A percentile compares a stretch with the other conserved stretches of the same genome.
Evolutionary conservation across 345 rosid genomes (phyloP).

Genomic region (Pseudoturritis turrita): DNA sequence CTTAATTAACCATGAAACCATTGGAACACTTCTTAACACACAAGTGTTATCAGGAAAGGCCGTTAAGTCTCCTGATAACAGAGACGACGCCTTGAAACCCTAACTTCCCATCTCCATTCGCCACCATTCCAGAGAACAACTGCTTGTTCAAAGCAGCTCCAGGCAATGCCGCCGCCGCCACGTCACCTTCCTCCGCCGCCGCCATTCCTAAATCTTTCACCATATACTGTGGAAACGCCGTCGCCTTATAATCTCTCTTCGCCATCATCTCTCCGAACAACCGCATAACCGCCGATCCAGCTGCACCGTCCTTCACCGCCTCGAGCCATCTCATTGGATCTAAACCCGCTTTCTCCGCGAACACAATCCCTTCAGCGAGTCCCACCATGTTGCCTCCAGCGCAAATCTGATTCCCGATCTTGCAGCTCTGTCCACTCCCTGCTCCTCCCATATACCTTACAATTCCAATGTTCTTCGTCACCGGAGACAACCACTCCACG

Average conservation of each 20-base stretch:
- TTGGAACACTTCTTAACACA: neutral
- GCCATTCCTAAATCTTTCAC: slow-evolving; percentile 92
- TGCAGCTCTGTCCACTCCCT: slow-evolving; percentile 77
- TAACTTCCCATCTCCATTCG: slow-evolving; percentile 66
- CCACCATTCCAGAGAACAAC: slow-evolving; percentile 74
- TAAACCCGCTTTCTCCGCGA: slow-evolving; percentile 62
- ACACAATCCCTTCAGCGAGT: slow-evolving; percentile 67
- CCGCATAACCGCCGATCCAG: slow-evolving; percentile 67
- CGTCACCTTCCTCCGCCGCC: slow-evolving; percentile 50
- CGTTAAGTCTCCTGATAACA: slow-evolving; percentile 65
- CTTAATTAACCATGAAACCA: neutral
- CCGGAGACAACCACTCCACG: slow-evolving; percentile 56
- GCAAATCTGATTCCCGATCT: slow-evolving; percentile 72
- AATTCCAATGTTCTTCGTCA: slow-evolving; percentile 54
- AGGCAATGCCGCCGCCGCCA: slow-evolving; percentile 40
- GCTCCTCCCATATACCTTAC: slow-evolving; percentile 63
- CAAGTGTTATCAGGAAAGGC: neutral
- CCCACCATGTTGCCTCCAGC: slow-evolving; percentile 71
- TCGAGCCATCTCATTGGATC: slow-evolving; percentile 45
- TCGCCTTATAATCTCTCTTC: slow-evolving; percentile 55
- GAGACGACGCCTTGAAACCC: slow-evolving; percentile 73
- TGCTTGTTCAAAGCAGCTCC: slow-evolving; percentile 78
- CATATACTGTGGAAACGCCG: slow-evolving; percentile 72
- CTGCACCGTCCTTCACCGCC: slow-evolving; percentile 57
- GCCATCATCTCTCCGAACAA: slow-evolving; percentile 67